Base-by-base conservation (phyloP, 495 filamentous ascomycete genomes). In the Sporormia fimetaria region DNA sequence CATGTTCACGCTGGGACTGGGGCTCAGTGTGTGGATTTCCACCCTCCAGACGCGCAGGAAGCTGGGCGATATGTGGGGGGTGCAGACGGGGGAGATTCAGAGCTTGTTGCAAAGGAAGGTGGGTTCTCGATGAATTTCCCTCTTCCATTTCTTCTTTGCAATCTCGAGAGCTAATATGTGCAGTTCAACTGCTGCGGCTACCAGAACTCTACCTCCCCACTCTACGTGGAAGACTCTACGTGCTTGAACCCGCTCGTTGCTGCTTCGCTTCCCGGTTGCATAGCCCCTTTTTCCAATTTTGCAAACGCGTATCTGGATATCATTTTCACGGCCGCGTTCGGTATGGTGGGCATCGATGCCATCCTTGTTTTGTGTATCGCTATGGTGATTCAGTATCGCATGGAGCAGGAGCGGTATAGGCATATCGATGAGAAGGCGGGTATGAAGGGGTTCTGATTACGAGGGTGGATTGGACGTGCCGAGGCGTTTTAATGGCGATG, bases 161-260 rank as follows among this genome's bases (percentile, higher is more conserved):
- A 12, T 42, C 24, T 42, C 27, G 26, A n/a, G n/a, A n/a, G n/a
- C n/a, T n/a, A n/a, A n/a, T n/a, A n/a, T n/a, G n/a, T n/a, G n/a
- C 50, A 82, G 75, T 83, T 84, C 58, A 60, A 67, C 39, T 86
- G 81, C 72, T 86, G 81, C 49, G 81, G 81, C 25, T 86, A 81
- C 62, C 52, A 68, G 40, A 82, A 82, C 62, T 69, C 63, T 54
- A 74, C 76, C 15, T 68, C 71, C 6, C 78, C 76, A 15, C 67
- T 68, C 27, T 84, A 81, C 62, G 60, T 76, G 21, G 67, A 62
- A 16, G 76, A 83, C 58, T 37, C 49, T 14, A 67, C 63, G 9
- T 86, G 81, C 60, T 64, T 70, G 5, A 77, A 68, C 51, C 65
- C 72, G 8, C 67, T 76, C 16, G 65, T 71, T 22, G 81, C 81